Conservation (phyloP, 495 filamentous ascomycete species). For the Neurospora tetrasperma region DNA sequence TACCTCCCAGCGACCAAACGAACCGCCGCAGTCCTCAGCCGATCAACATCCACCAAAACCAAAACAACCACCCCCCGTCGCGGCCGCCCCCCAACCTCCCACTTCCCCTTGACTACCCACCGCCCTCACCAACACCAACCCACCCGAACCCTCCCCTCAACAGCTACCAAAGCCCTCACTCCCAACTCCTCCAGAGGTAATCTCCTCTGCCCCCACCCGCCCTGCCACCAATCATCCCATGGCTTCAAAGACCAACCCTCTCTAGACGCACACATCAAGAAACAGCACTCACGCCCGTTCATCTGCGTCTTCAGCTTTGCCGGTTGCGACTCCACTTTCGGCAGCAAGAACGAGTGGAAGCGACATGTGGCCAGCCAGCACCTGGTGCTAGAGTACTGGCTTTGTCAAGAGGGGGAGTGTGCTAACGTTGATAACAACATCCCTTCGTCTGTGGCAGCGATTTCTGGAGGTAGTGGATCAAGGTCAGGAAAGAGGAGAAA, state of each 20-base stretch:
- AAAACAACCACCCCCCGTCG: neutral
- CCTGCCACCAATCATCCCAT: slow-evolving; percentile 31
- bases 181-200: neutral
- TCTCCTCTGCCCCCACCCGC: slow-evolving; percentile 14
- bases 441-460: too few relatives aligned
- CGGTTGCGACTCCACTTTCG: slow-evolving; percentile 66
- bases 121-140: slow-evolving; percentile 6
- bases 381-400: slow-evolving; percentile 66
- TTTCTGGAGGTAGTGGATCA: too few relatives aligned
- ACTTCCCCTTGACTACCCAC: neutral
- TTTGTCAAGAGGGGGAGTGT: slow-evolving; percentile 62
- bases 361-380: slow-evolving; percentile 79
- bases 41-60: neutral
- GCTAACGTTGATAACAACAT: slow-evolving; percentile 24
- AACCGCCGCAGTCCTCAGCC: neutral
- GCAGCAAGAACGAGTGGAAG: slow-evolving; percentile 89
- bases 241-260: slow-evolving; percentile 30
- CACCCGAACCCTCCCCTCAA: neutral
- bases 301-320: slow-evolving; percentile 70
- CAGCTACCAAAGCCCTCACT: neutral
- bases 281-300: slow-evolving; percentile 54
- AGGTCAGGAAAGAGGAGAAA: neutral
- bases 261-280: slow-evolving; percentile 40
- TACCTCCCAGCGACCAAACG: slow-evolving; percentile 11
- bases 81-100: neutral